phyloP scores from a whole-genome alignment of 2,329 filamentous ascomycete species.

The Rhexocercosporidium sp. region DNA sequence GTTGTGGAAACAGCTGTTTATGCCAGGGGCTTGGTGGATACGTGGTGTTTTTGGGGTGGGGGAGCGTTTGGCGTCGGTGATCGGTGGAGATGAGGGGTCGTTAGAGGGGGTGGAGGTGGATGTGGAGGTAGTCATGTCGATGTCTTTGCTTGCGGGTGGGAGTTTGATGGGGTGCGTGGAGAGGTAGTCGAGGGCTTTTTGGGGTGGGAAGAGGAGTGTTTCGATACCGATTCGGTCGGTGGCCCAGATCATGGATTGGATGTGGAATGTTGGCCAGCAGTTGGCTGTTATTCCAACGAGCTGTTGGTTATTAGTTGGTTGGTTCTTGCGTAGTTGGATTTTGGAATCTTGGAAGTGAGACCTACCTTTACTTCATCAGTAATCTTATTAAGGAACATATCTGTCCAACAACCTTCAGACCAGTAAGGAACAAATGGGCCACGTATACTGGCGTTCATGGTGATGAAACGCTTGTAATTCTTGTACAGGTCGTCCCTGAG shows the following conservation, averaged over 20 bases:
- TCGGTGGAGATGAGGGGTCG: background rate
- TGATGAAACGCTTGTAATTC: constrained; percentile 37
- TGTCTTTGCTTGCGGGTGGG: constrained; percentile 12
- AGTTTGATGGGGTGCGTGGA: constrained; percentile 15
- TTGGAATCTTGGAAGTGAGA: background rate
- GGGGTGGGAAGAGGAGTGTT: constrained; percentile 34
- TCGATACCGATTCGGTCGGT: constrained; percentile 35
- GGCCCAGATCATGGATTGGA: constrained; percentile 42
- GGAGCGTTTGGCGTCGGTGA: background rate
- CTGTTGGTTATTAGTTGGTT: constrained; percentile 25
- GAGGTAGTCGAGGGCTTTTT: constrained; percentile 22
- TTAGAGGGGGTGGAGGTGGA: background rate
- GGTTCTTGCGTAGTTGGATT: background rate
- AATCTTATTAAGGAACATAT: constrained; percentile 35
- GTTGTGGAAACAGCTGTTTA: constrained; percentile 36
- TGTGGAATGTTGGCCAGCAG: constrained; percentile 36
- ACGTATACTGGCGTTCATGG: constrained; percentile 40
- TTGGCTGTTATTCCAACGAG: constrained; percentile 41
- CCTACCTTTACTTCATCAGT: constrained; percentile 38
- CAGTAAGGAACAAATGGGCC: constrained; percentile 40
- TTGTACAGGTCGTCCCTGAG: constrained; percentile 35
- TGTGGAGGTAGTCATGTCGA: background rate
- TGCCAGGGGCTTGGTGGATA: constrained; percentile 27
- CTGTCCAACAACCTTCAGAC: constrained; percentile 37
- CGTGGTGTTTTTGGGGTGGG: background rate